These are phyloP conservation scores for Fusarium setosum DNA, from an alignment of 2,329 filamentous ascomycete species.

Conservation along the genomic window DNA sequence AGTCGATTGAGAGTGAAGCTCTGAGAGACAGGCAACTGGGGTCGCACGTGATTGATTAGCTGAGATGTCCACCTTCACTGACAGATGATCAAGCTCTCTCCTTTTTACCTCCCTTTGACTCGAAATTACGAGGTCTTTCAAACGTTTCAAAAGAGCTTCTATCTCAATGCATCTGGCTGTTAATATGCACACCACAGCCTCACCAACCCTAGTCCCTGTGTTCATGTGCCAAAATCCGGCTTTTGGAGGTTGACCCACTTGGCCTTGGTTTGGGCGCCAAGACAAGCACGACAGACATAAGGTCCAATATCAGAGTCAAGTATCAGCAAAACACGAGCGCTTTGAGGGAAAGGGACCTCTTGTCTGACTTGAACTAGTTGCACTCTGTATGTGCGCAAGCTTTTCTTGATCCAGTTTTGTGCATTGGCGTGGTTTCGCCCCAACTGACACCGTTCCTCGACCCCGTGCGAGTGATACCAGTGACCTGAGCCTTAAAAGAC, in stretches of 20 bases:
- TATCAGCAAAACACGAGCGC: background rate
- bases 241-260: conserved; percentile 40
- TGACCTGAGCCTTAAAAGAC: background rate
- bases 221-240: conserved; percentile 37
- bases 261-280: conserved; percentile 38
- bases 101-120: background rate
- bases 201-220: conserved; percentile 31
- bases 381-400: conserved; percentile 13
- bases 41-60: conserved; percentile 1
- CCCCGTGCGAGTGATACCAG: background rate
- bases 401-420: conserved; percentile 13
- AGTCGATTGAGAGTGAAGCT: background rate
- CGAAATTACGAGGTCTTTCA: background rate
- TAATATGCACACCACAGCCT: conserved; percentile 22
- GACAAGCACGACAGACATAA: conserved; percentile 2
- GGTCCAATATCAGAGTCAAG: conserved; percentile 11
- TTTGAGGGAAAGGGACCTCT: background rate
- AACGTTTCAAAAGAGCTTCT: background rate
- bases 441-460: background rate
- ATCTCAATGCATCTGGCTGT: conserved; percentile 9
- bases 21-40: background rate
- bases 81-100: background rate
- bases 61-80: background rate
- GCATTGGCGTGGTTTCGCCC: conserved; percentile 4
- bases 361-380: conserved; percentile 8